Conservation (phyloP, 352 stramenopile genomes). For the Elongisporangium undulatum region DNA sequence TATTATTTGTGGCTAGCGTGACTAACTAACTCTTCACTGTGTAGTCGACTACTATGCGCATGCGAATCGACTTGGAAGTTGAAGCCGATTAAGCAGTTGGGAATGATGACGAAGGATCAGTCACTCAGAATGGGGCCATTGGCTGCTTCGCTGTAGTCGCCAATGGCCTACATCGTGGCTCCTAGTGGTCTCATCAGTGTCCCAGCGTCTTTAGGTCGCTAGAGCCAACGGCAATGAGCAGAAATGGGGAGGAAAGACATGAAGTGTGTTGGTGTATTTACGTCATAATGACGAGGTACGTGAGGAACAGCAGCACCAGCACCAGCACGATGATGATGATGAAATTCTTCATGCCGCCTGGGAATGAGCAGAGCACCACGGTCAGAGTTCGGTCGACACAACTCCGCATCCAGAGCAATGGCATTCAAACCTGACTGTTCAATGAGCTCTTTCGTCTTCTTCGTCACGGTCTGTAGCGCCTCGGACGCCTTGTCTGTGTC, state of each 20-base stretch:
- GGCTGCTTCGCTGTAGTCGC: too few relatives aligned
- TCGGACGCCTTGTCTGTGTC: conserved; percentile 83
- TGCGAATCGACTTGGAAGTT: neutral
- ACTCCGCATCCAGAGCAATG: neutral
- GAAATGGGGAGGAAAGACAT: neutral
- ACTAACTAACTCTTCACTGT: neutral
- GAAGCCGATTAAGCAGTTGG: neutral
- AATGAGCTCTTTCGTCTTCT: conserved; percentile 85
- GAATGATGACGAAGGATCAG: too few relatives aligned
- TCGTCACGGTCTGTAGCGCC: conserved; percentile 64
- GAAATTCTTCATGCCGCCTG: conserved; percentile 84
- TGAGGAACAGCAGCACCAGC: conserved; percentile 79
- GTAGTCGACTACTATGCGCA: neutral
- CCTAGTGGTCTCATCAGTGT: too few relatives aligned
- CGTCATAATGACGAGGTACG: conserved; percentile 87
- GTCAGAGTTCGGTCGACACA: too few relatives aligned
- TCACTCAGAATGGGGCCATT: too few relatives aligned
- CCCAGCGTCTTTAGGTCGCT: too few relatives aligned
- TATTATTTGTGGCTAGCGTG: neutral
- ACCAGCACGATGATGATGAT: conserved; percentile 85
- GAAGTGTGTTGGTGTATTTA: conserved; percentile 17
- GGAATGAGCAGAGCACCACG: neutral
- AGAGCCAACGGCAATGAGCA: neutral
- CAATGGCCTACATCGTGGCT: too few relatives aligned
- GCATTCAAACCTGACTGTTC: conserved; percentile 59